Conservation (phyloP, 495 filamentous ascomycete genomes). For the Aspergillus sclerotiicarbonarius region DNA sequence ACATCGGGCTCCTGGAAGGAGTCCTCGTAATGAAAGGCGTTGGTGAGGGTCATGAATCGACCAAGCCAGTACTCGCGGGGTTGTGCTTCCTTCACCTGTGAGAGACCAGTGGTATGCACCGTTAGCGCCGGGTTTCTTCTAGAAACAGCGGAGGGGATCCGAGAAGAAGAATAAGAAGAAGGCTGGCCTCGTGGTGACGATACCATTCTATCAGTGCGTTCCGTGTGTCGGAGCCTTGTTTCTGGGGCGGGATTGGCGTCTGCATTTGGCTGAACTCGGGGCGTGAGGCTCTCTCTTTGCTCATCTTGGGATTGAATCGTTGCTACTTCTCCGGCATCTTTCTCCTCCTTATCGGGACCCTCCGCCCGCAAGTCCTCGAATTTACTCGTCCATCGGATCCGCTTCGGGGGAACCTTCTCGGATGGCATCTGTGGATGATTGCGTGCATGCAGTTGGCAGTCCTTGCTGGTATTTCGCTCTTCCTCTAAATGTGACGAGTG, state of each 20-base stretch:
- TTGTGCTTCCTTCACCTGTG: slow-evolving; percentile 20
- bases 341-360: not conserved
- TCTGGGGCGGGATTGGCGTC: not conserved
- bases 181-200: not conserved
- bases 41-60: slow-evolving; percentile 52
- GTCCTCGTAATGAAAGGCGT: slow-evolving; percentile 49
- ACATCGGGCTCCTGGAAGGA: slow-evolving; percentile 31
- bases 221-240: slow-evolving; percentile 6
- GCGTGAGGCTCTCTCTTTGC: not conserved
- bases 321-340: too few species aligned
- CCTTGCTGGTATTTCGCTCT: not conserved
- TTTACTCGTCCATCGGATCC: slow-evolving; percentile 10
- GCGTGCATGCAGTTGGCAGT: not conserved
- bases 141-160: not conserved
- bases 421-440: not conserved
- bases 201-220: slow-evolving; percentile 18
- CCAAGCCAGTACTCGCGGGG: slow-evolving; percentile 52
- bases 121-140: slow-evolving; percentile 11
- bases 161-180: not conserved
- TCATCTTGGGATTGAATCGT: not conserved
- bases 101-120: not conserved
- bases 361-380: slow-evolving; percentile 6
- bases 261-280: not conserved
- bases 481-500: not conserved
- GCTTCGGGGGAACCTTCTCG: not conserved